phyloP scores from a whole-genome alignment of 257 asterid species.

The Plectranthus barbatus region DNA sequence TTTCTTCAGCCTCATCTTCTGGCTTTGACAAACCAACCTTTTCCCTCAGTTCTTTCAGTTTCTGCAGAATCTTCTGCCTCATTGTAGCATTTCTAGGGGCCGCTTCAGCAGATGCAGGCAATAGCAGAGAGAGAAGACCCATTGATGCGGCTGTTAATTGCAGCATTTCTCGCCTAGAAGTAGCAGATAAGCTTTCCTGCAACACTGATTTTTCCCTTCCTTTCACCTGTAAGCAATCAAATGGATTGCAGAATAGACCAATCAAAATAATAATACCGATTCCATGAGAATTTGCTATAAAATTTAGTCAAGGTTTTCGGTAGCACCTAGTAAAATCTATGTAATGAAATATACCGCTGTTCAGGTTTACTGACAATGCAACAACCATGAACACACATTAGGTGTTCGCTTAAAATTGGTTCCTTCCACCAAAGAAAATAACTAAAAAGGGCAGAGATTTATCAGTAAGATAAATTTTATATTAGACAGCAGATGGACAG shows the following conservation, averaged over 20 bases:
- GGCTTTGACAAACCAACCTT: conserved; percentile 31
- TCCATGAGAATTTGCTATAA: neutral
- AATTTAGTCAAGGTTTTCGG: neutral
- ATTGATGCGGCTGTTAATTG: conserved; percentile 37
- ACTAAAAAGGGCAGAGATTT: neutral
- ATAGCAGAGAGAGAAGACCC: conserved; percentile 27
- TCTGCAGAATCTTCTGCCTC: conserved; percentile 39
- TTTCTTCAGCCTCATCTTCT: conserved; percentile 21
- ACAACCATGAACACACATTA: neutral
- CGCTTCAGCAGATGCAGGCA: conserved; percentile 44
- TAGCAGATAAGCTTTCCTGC: conserved; percentile 16
- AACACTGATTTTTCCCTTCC: conserved; percentile 11
- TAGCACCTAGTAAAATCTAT: neutral
- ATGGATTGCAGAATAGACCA: neutral
- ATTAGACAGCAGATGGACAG: neutral
- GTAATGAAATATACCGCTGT: neutral
- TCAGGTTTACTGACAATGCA: too few species aligned
- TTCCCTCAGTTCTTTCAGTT: conserved; percentile 28
- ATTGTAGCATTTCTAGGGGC: conserved; percentile 35
- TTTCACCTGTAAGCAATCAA: conserved; percentile 25
- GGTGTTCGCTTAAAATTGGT: neutral
- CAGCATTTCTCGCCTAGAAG: conserved; percentile 47
- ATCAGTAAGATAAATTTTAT: neutral
- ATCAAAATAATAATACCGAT: neutral
- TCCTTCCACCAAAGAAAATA: neutral